These are phyloP conservation scores for Neospermospora avenae DNA, from an alignment of 2,329 filamentous ascomycete species.

Conservation along the genomic window DNA sequence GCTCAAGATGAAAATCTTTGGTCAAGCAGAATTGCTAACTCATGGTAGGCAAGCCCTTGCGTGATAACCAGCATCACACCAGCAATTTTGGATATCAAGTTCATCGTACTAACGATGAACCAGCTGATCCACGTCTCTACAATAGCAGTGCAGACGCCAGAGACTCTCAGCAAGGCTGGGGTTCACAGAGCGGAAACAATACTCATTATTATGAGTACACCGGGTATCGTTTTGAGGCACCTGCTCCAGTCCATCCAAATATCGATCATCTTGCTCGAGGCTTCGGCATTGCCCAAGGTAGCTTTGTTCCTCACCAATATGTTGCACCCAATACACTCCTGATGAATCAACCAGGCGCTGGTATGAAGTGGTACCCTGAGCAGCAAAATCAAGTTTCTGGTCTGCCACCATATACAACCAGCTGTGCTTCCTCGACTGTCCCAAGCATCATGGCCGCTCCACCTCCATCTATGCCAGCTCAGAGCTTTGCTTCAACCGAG, in stretches of 20 bases:
- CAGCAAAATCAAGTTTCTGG: background rate
- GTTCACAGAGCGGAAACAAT: background rate
- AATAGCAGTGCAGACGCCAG: background rate
- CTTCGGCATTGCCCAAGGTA: slow-evolving; percentile 14
- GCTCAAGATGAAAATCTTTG: background rate
- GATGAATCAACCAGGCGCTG: slow-evolving; percentile 18
- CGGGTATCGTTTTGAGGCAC: background rate
- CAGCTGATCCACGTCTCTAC: background rate
- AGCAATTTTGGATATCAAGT: slow-evolving; percentile 7
- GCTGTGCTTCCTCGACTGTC: background rate
- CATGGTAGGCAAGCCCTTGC: background rate
- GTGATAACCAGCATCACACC: background rate
- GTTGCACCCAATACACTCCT: slow-evolving; percentile 6
- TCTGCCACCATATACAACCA: slow-evolving; percentile 4
- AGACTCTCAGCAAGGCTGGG: background rate
- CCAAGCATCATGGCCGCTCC: background rate
- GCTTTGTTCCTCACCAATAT: slow-evolving; percentile 8
- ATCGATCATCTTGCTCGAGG: slow-evolving; percentile 12
- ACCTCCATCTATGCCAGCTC: background rate
- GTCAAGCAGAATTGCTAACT: background rate
- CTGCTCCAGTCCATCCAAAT: background rate
- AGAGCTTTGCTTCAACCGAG: background rate
- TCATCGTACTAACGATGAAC: background rate
- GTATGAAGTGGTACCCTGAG: slow-evolving; percentile 26
- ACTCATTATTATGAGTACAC: background rate